Percentiles rank a stretch among this genome's conserved stretches.
Conservation (phyloP, 106 monocot species). For the Vanilla planifolia region DNA sequence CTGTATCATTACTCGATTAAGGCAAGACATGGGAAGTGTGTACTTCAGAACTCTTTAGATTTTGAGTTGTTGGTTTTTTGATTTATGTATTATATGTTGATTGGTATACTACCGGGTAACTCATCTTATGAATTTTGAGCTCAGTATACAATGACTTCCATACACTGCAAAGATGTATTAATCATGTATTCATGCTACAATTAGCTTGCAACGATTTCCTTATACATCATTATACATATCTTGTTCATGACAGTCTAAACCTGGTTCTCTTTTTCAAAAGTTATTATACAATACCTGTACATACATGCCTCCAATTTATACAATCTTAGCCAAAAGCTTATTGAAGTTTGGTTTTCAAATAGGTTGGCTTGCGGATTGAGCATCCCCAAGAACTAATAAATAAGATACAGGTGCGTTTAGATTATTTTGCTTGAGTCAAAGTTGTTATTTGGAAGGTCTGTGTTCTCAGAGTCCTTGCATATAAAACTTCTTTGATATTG, state of each 20-base stretch:
- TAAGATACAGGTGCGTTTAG: slow-evolving; percentile 63
- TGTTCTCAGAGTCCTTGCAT: too few species aligned
- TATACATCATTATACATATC: too few species aligned
- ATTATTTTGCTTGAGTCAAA: neutral
- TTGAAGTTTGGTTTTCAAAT: slow-evolving; percentile 8
- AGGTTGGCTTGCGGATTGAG: slow-evolving; percentile 95
- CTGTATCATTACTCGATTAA: neutral
- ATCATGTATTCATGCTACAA: too few species aligned
- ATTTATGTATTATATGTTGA: neutral
- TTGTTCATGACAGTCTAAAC: too few species aligned
- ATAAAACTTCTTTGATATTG: neutral
- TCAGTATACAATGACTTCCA: too few species aligned
- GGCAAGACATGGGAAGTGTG: neutral
- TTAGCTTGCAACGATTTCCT: too few species aligned
- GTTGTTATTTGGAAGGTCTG: neutral
- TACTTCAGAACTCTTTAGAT: neutral
- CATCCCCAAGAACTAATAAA: slow-evolving; percentile 94
- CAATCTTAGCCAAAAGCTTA: neutral
- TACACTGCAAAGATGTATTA: too few species aligned
- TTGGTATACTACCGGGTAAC: neutral
- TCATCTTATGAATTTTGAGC: too few species aligned
- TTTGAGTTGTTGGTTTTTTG: neutral
- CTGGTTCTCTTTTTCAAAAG: too few species aligned
- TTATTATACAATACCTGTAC: too few species aligned
- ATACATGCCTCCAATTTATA: neutral